phyloP scores from a whole-genome alignment of 768 basidiomycete species.

The Symmetrospora coprosmae region DNA sequence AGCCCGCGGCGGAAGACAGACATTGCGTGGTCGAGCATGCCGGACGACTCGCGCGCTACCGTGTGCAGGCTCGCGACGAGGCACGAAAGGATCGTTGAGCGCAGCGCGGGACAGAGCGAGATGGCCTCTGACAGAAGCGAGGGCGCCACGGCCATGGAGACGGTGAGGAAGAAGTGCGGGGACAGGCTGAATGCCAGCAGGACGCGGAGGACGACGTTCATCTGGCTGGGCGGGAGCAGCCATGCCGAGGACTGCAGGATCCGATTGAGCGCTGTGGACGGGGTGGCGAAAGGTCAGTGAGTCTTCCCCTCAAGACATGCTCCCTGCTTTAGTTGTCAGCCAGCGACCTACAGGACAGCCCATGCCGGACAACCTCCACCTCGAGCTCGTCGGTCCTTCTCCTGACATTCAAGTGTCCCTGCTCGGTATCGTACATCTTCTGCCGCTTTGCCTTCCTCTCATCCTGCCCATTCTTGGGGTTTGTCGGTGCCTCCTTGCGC shows the following conservation, averaged over 20 bases:
- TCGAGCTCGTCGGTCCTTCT: background rate
- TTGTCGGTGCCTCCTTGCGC: background rate
- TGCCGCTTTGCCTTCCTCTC: background rate
- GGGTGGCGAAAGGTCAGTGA: too few species aligned
- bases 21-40: background rate
- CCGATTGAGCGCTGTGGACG: conserved; percentile 2
- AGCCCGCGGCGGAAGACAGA: background rate
- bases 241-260: background rate
- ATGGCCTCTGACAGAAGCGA: background rate
- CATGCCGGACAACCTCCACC: background rate
- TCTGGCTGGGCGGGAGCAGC: background rate
- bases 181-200: conserved; percentile 9
- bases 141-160: background rate
- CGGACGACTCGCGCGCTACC: background rate
- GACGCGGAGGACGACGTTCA: conserved; percentile 1
- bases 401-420: background rate
- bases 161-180: background rate
- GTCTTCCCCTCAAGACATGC: too few species aligned
- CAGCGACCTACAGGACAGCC: background rate
- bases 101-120: background rate
- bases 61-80: background rate
- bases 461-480: background rate
- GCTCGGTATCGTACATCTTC: conserved; percentile 3
- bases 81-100: background rate
- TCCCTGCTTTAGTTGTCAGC: too few species aligned